Conservation (phyloP, 2,329 filamentous ascomycete genomes). For the Alternaria ventricosa region DNA sequence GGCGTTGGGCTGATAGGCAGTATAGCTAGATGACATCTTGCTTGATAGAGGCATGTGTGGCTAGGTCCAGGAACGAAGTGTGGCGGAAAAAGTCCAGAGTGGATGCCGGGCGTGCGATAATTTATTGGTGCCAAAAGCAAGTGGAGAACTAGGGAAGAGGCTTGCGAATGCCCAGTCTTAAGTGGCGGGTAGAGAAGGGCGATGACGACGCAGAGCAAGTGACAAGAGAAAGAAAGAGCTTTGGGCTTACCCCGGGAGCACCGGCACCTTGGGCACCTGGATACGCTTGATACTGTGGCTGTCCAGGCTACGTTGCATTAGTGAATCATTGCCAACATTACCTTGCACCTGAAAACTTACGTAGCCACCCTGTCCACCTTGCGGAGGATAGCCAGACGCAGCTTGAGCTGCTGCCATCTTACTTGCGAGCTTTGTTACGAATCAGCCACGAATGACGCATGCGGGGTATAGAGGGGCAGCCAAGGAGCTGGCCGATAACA, state of each 20-base stretch:
- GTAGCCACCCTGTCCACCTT: constrained; percentile 55
- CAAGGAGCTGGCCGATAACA: constrained; percentile 12
- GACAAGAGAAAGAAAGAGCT: constrained; percentile 28
- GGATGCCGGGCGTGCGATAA: constrained; percentile 13
- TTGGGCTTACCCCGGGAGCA: constrained; percentile 45
- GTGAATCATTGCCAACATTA: constrained; percentile 21
- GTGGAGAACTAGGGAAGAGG: constrained; percentile 20
- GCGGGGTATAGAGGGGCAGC: constrained; percentile 30
- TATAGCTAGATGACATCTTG: constrained; percentile 40
- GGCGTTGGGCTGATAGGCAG: constrained; percentile 38
- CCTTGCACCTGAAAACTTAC: constrained; percentile 53
- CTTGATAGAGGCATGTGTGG: constrained; percentile 37
- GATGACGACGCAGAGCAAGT: constrained; percentile 45
- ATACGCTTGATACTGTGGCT: constrained; percentile 64
- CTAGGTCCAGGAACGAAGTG: constrained; percentile 19
- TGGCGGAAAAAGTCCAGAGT: constrained; percentile 11
- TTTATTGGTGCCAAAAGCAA: constrained; percentile 37
- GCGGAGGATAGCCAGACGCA: constrained; percentile 45
- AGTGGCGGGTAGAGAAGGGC: constrained; percentile 30
- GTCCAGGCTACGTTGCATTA: constrained; percentile 49
- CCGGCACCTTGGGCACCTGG: constrained; percentile 58
- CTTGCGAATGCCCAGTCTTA: constrained; percentile 23
- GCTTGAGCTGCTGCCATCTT: constrained; percentile 55
- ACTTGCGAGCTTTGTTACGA: constrained; percentile 56
- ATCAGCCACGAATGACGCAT: too few relatives aligned